A percentile compares a stretch with the other conserved stretches of the same genome.
Evolutionary conservation across 176 grass and related monocot species (phyloP).

Genomic region (Carex myosuroides): DNA sequence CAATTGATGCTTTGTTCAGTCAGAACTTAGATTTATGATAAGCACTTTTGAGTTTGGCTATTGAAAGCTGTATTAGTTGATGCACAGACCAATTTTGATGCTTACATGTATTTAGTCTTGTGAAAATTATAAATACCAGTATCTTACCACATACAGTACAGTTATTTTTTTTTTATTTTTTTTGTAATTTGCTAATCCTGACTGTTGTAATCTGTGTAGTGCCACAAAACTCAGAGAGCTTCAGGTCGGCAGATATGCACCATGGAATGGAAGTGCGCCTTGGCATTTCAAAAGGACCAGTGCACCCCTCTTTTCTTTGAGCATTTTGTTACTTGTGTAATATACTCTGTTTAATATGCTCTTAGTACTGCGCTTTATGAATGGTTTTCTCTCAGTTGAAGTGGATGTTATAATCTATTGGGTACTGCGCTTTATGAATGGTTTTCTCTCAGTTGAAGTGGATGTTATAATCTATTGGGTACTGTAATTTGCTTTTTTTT

Average conservation of each 20-base stretch:
- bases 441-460: not conserved
- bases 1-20: not conserved
- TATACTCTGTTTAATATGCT: not conserved
- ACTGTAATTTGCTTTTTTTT: not conserved
- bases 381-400: not conserved
- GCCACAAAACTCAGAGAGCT: conserved; percentile 75
- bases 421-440: conserved; percentile 1
- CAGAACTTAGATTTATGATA: not conserved
- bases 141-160: not conserved
- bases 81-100: not conserved
- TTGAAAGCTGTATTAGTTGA: not conserved
- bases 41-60: not conserved
- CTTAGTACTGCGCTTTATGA: conserved; percentile 8
- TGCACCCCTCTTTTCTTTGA: conserved; percentile 44
- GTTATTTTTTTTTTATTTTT: not conserved
- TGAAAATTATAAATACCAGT: not conserved
- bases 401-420: not conserved
- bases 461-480: not conserved
- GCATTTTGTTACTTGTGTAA: not conserved
- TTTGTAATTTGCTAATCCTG: not conserved
- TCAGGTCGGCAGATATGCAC: conserved; percentile 62
- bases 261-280: conserved; percentile 90
- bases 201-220: conserved; percentile 34
- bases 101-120: not conserved
- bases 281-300: conserved; percentile 73